Evolutionary conservation across 2,329 filamentous ascomycete genomes (phyloP), one percentile per base, ranked within the genome.

Genomic region (Cordyceps tenuipes): DNA sequence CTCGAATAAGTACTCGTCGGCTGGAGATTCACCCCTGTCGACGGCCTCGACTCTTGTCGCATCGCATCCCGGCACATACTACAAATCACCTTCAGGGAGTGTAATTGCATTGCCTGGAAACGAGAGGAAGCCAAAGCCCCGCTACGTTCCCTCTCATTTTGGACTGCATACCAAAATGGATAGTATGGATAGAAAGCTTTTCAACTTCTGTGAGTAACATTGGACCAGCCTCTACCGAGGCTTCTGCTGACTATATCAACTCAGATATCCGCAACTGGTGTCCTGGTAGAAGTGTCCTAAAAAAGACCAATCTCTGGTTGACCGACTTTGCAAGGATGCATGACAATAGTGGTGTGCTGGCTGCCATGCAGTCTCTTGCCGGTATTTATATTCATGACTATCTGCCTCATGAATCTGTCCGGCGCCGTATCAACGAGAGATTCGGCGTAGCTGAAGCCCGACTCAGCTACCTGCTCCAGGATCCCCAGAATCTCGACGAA

Each of bases 341-440:
- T 23, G 66, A 70, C 26, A 69, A 67, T 29, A 61, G 65, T 15
- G 72, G 72, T 21, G 71, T 76, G 9, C 64, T 68, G 3, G 66
- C 68, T 29, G 74, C 74, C 6, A 74, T 76, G n/a, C 71, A 75
- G 48, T 73, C 73, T 23, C 66, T 76, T 2, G 72, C 73, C 3
- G 73, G 73, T 1, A 70, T 75, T 1, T 76, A 76, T 34, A 72
- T 76, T 6, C 74, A 75, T 59, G 74, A 76, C 59, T 76, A 76
- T 39, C 60, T 70, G 17, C 73, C 73, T 1, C 64, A 68, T 31
- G 68, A 72, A 9, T 62, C 62, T 5, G 64, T 76, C 13, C 67
- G 68, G 17, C 64, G 64, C 10, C 67, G 69, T 13, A 70, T 75
- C 56, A 75, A 75, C 48, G 58, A 68, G 12, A 67, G 68, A 21